Evolutionary conservation across 73 alveolate species (phyloP), one percentile per base, ranked within the genome.

Genomic region (Uronychia setigera): DNA sequence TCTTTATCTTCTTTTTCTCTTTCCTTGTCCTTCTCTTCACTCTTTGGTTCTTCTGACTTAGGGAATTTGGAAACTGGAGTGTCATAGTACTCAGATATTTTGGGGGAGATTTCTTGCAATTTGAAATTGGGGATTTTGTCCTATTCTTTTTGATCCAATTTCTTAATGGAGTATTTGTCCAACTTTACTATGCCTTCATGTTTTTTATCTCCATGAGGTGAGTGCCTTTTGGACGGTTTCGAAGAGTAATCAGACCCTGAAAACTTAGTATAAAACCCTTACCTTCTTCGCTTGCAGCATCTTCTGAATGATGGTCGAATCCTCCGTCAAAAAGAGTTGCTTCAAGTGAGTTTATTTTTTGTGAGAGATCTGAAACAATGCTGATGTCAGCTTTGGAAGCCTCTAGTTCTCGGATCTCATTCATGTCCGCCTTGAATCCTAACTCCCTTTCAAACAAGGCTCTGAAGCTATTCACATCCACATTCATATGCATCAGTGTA

Each of bases 381-480:
- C 67, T 46, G 67, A 46, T 46, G 19, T 46, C 67, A 19, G 67
- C 67, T 19, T 46, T 46, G 67, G 67, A 5, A 46, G 67, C 67
- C 5, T 46, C 67, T 11, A 46, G 67, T 46, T 46, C 67, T 46
- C 19, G 5, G 5, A 46, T 46, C 67, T 46, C 67, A 19, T 19
- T 46, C 67, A 46, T 46, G 67, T 46, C 67, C 5, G 67, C 67
- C 67, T 46, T 46, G 67, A 46, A 46, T 46, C 19, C 67, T 5
- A 46, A 19, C 67, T 46, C 67, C n/a, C 67, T 5, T 19, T 46
- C 67, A 46, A 46, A 46, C 5, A 46, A 19, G 19, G 67, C 67
- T 46, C 67, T 46, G 67, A 46, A 46, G 67, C 67, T 46, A 19
- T 46, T 46, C n/a, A 46, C 67, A 46, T 46, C 67, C 67, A 46